Conservation (phyloP, 2,329 filamentous ascomycete species). For the Talaromyces funiculosus region DNA sequence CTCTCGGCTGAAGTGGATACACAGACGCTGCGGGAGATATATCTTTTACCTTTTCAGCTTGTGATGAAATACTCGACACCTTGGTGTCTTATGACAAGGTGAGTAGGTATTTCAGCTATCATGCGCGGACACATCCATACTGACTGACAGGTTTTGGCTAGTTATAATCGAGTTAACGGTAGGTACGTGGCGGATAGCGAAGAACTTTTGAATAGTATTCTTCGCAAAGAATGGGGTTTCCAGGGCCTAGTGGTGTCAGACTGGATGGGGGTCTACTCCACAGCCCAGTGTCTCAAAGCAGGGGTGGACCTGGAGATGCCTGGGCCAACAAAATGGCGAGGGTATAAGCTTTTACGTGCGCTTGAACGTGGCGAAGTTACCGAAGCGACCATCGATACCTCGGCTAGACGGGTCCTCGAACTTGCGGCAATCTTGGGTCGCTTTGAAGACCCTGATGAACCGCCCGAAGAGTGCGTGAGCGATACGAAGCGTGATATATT, state of each 20-base stretch:
- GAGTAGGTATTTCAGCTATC: no score
- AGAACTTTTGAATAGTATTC: conserved; percentile 53
- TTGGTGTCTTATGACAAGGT: conserved; percentile 47
- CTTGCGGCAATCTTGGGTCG: no score
- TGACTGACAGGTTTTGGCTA: no score
- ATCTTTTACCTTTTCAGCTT: conserved; percentile 59
- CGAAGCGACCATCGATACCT: no score
- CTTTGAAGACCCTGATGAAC: no score
- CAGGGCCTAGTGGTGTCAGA: conserved; percentile 44
- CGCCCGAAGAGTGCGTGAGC: no score
- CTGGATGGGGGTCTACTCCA: conserved; percentile 43
- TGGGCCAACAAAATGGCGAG: conserved; percentile 39
- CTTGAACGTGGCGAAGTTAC: no score
- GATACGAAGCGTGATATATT: no score
- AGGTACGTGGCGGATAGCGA: conserved; percentile 58
- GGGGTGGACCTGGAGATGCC: conserved; percentile 46
- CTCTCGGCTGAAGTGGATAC: conserved; percentile 41
- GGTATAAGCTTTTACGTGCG: conserved; percentile 14
- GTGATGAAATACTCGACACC: conserved; percentile 52
- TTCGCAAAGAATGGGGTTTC: conserved; percentile 43
- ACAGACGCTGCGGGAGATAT: conserved; percentile 56
- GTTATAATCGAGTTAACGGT: conserved; percentile 53
- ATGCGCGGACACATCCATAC: no score
- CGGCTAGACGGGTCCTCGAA: no score
- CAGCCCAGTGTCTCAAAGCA: conserved; percentile 39